Evolutionary conservation across 2,329 filamentous ascomycete species (phyloP), one percentile per base, ranked within the genome.

Genomic region (Fusarium hostae): DNA sequence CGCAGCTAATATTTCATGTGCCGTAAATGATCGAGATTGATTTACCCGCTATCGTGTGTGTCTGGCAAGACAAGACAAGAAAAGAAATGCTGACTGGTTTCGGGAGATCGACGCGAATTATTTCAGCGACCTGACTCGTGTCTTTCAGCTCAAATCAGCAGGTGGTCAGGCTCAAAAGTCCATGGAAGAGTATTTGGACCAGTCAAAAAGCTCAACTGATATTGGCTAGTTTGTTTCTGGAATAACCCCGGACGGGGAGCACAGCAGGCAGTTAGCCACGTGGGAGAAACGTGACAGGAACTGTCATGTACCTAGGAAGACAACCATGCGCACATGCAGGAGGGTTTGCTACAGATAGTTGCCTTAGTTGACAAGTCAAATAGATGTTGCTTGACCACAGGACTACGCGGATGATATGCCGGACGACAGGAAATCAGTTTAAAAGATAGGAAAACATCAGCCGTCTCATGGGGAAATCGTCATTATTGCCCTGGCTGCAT

Each of bases 21-120:
- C 30, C 28, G 16, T 44, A 15, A 51, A 51, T 22, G 13, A 63
- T 52, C 26, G 22, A 54, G 20, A 41, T 57, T 61, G 32, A 44
- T 37, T 41, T 37, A 22, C 44, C 35, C 54, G 43, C 32, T 43
- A 30, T 65, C 18, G 20, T 52, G 52, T 56, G 26, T 40, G 32
- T 52, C 45, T 56, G 28, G 24, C 30, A 30, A 34, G 52, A n/a
- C 20, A 24, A 24, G 24, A 24, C 26, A 26, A 26, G 26, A 26
- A 26, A 24, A 34, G 35, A n/a, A 62, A 59, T 59, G 61, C 51
- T 76, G 60, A 59, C 44, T 67, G 58, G 50, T 58, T 59, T 52
- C 71, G 75, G 75, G 75, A 76, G 75, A 76, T 76, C 75, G 71
- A 76, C 74, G 61, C 60, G 56, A 59, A 65, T 66, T 68, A 75